Percentiles rank a stretch among this genome's conserved stretches.
Conservation (phyloP, 345 rosid species). For the Salix suchowensis region DNA sequence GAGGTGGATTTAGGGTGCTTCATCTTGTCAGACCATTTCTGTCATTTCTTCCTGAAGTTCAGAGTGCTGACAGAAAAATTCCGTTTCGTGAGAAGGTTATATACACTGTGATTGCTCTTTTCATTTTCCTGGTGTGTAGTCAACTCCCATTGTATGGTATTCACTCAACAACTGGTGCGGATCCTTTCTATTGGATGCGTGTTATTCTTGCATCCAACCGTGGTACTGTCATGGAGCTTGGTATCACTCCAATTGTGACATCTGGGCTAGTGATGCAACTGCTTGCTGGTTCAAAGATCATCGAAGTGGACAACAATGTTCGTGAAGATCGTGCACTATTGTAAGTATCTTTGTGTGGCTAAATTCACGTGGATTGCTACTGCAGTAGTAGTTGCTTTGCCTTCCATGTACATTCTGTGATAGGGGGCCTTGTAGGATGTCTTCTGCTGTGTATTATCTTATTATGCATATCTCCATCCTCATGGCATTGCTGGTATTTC, state of each 20-base stretch:
- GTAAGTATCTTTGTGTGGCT: constrained; percentile 31
- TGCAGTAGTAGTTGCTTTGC: not conserved
- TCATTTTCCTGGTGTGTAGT: constrained; percentile 71
- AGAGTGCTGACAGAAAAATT: constrained; percentile 65
- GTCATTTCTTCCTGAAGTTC: constrained; percentile 67
- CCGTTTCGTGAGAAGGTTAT: constrained; percentile 78
- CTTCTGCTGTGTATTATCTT: not conserved
- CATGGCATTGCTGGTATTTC: not conserved
- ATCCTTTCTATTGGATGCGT: constrained; percentile 80
- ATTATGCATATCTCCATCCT: not conserved
- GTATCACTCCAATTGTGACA: constrained; percentile 74
- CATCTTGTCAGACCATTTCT: constrained; percentile 71
- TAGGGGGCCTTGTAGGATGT: not conserved
- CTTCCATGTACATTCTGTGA: not conserved
- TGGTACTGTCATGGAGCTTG: constrained; percentile 84
- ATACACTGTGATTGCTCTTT: constrained; percentile 68
- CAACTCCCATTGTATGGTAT: constrained; percentile 75
- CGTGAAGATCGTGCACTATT: constrained; percentile 76
- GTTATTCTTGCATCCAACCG: constrained; percentile 73
- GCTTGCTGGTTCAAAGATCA: constrained; percentile 70
- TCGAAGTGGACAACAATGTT: constrained; percentile 71
- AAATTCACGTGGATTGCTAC: not conserved
- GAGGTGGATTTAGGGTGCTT: constrained; percentile 73
- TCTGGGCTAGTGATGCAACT: constrained; percentile 79
- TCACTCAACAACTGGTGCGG: constrained; percentile 69